Evolutionary conservation across 129 eudicot species (phyloP), one percentile per base, ranked within the genome.

Genomic region (Ambrosia trifida): DNA sequence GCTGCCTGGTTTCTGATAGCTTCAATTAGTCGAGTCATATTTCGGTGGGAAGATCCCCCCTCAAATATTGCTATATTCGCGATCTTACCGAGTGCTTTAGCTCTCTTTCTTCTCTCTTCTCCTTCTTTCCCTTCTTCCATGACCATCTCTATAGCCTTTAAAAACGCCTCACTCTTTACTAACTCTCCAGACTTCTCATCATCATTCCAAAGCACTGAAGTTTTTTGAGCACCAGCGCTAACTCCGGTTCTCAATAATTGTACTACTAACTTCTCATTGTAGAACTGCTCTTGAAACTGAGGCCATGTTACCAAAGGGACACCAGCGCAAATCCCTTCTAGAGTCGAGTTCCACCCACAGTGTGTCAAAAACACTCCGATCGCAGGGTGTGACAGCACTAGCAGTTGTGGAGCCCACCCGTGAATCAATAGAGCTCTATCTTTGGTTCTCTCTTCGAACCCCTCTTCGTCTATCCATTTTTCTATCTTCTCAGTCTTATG

Each of bases 321-420:
- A 24, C 95, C 95, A 9, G 74, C 86, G 10, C 46, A 58, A 0
- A 88, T 31, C 28, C 88, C 95, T 74, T 85, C 91, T 11, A 88
- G 80, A 4, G 74, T 85, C 45, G 90, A 88, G 54, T 88, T 88
- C 95, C 95, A 88, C 3, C 95, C 95, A 45, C 95, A 88, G 8
- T 88, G 90, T 1, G 95, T 88, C 65, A 88, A 67, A 43, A 85
- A 88, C 9, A 84, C 88, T 14, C 86, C 88, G 1, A 85, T 46
- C 1, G 95, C 78, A 18, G 81, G 69, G 71, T 88, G 95, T 0
- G 84, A 68, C 45, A 88, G 65, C 16, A 88, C 72, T 52, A 85
- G 40, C 46, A 83, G 76, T 44, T 88, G 95, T 10, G 95, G 91
- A 3, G 95, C 91, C 95, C 95, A 88, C 13, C 91, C 91, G 4